Base-by-base conservation (phyloP, 1,139 yeast species). In the Pichia sp. region DNA sequence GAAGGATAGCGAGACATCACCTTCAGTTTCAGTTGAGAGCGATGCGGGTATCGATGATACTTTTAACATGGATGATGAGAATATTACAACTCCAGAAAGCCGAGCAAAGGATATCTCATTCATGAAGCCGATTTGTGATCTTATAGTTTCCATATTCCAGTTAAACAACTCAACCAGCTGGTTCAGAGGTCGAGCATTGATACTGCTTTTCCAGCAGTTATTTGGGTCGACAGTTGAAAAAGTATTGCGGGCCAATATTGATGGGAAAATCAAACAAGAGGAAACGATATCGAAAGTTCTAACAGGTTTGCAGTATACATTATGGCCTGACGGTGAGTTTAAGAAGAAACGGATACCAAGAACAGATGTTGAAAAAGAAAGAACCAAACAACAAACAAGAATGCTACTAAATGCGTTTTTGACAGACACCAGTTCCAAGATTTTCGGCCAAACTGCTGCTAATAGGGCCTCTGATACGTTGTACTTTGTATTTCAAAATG, bases 211-310 rank as follows among this genome's bases (percentile, higher is more conserved):
- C 47, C 97, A 90, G 67, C 97, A 90, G 68, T 69, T 92, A 1
- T 77, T 92, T 53, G 97, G 97, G 0, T 89, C 95, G 2, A 87
- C 97, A 0, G 85, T 90, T 55, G 97, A 92, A 65, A 84, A 82
- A 64, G 85, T 85, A 59, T 78, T 85, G 8, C 72, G 82, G 45
- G 78, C 76, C n/a, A 70, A 71, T 61, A 76, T 76, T 68, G 76
- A 63, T 63, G 61, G 61, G 1, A 73, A 66, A 57, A 67, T 67
- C 56, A 77, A 77, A 45, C 74, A 79, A 6, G 84, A 82, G 52
- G 80, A 76, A 30, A 76, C 74, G 32, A 65, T 87, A 0, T 70
- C 79, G 5, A 81, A 77, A 42, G 49, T 79, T 5, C 57, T 87
- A 2, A 67, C 68, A 1, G 53, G 65, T 44, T 60, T 85, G 2